Conservation (phyloP, 352 stramenopile species). For the Globisporangium uncinulatum region DNA sequence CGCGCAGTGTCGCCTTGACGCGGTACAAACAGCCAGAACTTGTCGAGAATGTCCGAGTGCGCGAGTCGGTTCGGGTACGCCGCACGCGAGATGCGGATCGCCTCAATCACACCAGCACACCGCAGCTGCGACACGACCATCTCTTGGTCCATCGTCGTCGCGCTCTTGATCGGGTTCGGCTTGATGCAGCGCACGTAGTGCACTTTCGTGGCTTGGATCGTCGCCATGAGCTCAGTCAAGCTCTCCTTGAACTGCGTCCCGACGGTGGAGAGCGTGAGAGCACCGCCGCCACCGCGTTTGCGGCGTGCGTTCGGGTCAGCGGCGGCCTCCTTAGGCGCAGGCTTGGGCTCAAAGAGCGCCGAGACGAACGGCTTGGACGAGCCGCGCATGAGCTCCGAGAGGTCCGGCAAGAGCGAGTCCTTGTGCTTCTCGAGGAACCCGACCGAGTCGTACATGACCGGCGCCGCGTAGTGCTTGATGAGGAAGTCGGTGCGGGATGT, state of each 20-base stretch:
- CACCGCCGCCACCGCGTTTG: constrained; percentile 48
- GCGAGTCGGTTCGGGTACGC: constrained; percentile 97
- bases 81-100: constrained; percentile 96
- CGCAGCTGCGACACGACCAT: constrained; percentile 95
- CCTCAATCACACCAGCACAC: constrained; percentile 99
- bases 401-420: constrained; percentile 91
- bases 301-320: constrained; percentile 26
- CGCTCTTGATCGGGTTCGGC: constrained; percentile 96
- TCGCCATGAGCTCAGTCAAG: constrained; percentile 92
- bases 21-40: constrained; percentile 81
- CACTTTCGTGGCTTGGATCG: constrained; percentile 92
- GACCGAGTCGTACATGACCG: constrained; percentile 91
- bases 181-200: constrained; percentile 99
- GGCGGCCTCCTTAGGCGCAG: constrained; percentile 30
- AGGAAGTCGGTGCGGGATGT: constrained; percentile 89
- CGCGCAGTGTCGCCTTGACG: constrained; percentile 39
- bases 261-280: constrained; percentile 65
- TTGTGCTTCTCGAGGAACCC: constrained; percentile 97
- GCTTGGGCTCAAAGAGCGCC: constrained; percentile 71
- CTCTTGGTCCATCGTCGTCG: constrained; percentile 83
- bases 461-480: constrained; percentile 94
- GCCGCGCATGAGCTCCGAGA: constrained; percentile 86
- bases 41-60: constrained; percentile 82
- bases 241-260: constrained; percentile 93
- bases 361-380: constrained; percentile 67